Evolutionary conservation across 2,329 filamentous ascomycete genomes (phyloP), one percentile per base, ranked within the genome.

Genomic region (Aspergillus pseudotamarii): DNA sequence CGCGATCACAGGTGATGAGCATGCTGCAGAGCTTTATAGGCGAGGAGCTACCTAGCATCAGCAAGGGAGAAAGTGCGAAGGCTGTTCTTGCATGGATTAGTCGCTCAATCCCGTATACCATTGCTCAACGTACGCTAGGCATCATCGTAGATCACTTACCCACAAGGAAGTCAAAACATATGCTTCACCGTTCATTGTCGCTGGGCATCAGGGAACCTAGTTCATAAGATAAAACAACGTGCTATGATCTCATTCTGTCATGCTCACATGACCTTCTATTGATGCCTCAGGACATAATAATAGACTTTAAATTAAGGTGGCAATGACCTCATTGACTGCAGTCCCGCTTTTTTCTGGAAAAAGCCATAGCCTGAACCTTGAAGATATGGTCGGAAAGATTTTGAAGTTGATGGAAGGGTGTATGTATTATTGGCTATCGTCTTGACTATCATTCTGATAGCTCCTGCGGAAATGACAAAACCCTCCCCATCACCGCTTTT

Each of bases 341-440:
- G 38, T 58, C 57, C 38, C 48, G 43, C 48, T 51, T 60, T 45
- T 41, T 60, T 56, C 58, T 60, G 58, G 45, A 59, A 59, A 58
- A 59, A 32, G 26, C 28, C 48, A 51, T 51, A 32, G 21, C 14
- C 19, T 50, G 46, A 51, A 51, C 16, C 48, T 32, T 51, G 48
- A 51, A 51, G 28, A 51, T 38, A 38, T 38, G 16, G 11, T n/a
- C 12, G 8, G 38, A 32, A 32, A 9, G 8, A 32, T 32, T n/a
- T 16, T n/a, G 9, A 5, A 19, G 12, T 9, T 26, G 26, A 28
- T 30, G 28, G 10, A 28, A 32, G 48, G 48, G 6, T 4, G 16
- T 50, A 19, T 28, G 8, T 50, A 28, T 41, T 19, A 8, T 41
- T n/a, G 16, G 36, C 3, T 41, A 19, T 19, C 16, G 6, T 9